These are phyloP conservation scores for Ophiostoma tasmaniense DNA, from an alignment of 2,329 filamentous ascomycete genomes.

Conservation along the genomic window DNA sequence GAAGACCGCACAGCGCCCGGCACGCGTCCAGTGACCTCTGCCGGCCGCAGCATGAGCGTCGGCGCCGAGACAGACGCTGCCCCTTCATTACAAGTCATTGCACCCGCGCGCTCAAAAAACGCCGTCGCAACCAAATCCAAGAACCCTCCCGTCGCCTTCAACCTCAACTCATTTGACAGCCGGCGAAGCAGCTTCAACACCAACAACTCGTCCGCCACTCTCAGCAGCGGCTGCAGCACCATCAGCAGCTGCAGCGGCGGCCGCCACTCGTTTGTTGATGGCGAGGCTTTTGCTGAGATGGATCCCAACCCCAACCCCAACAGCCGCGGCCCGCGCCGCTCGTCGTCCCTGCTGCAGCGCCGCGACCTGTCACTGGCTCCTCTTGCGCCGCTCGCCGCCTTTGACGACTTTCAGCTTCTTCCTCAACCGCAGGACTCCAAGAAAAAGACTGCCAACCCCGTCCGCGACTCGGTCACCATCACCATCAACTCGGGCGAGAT, in stretches of 20 bases:
- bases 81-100: background rate
- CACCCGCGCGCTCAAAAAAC: background rate
- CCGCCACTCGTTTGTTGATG: background rate
- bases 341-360: slow-evolving; percentile 21
- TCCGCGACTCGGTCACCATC: slow-evolving; percentile 5
- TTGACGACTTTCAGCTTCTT: slow-evolving; percentile 4
- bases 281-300: background rate
- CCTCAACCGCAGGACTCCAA: too few species aligned
- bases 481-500: slow-evolving; percentile 17
- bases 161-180: slow-evolving; percentile 7
- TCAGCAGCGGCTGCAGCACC: slow-evolving; percentile 15
- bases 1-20: slow-evolving; percentile 31
- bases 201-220: slow-evolving; percentile 10
- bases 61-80: background rate
- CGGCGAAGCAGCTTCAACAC: slow-evolving; percentile 13
- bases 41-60: slow-evolving; percentile 11
- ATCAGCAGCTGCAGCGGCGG: slow-evolving; percentile 9
- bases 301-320: background rate
- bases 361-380: slow-evolving; percentile 19
- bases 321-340: slow-evolving; percentile 18
- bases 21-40: slow-evolving; percentile 8
- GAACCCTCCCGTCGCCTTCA: background rate
- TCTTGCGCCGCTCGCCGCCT: slow-evolving; percentile 14
- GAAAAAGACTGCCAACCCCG: background rate
- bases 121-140: background rate